Evolutionary conservation across 345 rosid species (phyloP), one percentile per base, ranked within the genome.

Genomic region (Gossypium arboreum): DNA sequence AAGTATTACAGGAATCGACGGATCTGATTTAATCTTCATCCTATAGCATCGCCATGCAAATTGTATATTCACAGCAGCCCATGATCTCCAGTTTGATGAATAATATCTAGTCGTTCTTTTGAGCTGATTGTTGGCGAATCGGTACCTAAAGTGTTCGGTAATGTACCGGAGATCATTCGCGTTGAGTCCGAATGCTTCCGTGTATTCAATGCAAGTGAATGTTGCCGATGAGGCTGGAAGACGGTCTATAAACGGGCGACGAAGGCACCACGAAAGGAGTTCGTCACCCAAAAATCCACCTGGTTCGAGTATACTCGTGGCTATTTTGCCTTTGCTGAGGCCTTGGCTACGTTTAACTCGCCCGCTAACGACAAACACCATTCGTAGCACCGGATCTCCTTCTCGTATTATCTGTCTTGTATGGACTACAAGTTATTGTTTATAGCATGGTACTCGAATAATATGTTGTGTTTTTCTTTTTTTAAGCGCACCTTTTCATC

Each of bases 61-160:
- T 52, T 94, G 98, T 20, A 92, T 81, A 44, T 84, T 92, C 66
- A 94, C 97, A 0, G 97, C 97, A 0, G 97, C 98, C 97, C 98
- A 94, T 7, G 92, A 88, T 65, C 97, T 75, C 97, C 98, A 94
- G 74, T 90, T 92, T 15, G 97, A 94, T 6, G 98, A 94, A 73
- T 91, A 92, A 78, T 88, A 91, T 84, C 98, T 89, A 2, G 97
- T 91, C 0, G 88, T 94, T 72, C 97, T 74, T 83, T 88, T 94
- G 3, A 92, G 89, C 77, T 87, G 86, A 78, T 89, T 89, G 47
- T 87, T 89, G 9, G 94, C 85, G 6, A 94, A 92, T 78, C 79
- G 87, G 83, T 94, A 92, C 3, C 97, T 89, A 81, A 94, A 94
- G 48, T 94, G 97, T 13, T 92, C 94, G 0, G 97, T 92, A 22